Conservation (phyloP, 108 stramenopile genomes). For the Aurantiochytrium sp. region DNA sequence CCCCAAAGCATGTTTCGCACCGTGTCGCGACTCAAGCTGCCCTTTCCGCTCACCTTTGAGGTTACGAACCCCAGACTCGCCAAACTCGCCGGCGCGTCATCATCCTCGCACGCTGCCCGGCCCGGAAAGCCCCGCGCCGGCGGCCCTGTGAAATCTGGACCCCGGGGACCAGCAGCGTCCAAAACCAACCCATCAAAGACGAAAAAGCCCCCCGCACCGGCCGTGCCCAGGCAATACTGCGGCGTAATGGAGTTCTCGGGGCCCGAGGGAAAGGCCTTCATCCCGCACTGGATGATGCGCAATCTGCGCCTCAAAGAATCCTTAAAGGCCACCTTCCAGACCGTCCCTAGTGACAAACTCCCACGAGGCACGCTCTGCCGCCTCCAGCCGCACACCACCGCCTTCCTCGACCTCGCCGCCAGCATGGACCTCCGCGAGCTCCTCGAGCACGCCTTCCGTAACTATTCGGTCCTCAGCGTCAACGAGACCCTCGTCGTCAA, state of each 20-base stretch:
- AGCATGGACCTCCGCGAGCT: conserved; percentile 22
- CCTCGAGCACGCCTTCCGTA: conserved; percentile 10
- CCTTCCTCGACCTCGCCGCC: conserved; percentile 37
- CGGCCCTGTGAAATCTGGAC: background rate
- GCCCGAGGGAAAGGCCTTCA: conserved; percentile 8
- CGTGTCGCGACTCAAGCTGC: conserved; percentile 19
- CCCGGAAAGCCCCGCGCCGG: background rate
- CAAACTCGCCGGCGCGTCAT: no score
- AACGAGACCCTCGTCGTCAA: conserved; percentile 9
- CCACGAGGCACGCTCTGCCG: background rate
- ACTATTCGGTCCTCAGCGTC: conserved; percentile 5
- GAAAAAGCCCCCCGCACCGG: background rate
- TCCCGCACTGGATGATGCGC: conserved; percentile 36
- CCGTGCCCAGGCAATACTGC: background rate
- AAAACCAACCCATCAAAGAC: background rate
- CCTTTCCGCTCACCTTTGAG: conserved; percentile 32
- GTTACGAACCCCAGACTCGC: background rate
- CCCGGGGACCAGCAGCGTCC: background rate
- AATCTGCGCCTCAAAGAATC: background rate
- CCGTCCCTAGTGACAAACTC: background rate
- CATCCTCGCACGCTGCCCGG: no score
- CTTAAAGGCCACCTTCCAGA: background rate
- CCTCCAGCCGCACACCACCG: conserved; percentile 36
- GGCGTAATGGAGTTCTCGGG: conserved; percentile 37
- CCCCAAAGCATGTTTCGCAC: conserved; percentile 28